Conservation (phyloP, 441 rosid genomes). For the Aleurites moluccanus region DNA sequence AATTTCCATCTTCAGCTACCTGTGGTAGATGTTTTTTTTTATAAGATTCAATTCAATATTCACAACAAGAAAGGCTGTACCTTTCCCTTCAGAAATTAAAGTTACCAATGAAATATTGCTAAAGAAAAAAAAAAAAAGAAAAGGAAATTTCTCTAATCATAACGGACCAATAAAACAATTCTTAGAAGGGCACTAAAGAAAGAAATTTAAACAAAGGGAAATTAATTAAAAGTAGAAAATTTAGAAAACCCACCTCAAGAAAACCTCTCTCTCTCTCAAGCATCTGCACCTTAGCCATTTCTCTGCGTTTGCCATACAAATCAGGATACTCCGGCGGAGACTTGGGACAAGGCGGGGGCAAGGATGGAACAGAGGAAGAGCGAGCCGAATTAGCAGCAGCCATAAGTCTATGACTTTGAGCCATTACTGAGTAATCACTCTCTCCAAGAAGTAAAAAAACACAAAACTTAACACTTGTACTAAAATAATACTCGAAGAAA, state of each 20-base stretch:
- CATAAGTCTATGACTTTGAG: slow-evolving; percentile 18
- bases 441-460: not conserved
- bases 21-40: not conserved
- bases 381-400: slow-evolving; percentile 20
- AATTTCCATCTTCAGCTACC: slow-evolving; percentile 1
- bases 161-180: not conserved
- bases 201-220: not conserved
- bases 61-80: not conserved
- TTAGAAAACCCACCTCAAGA: slow-evolving; percentile 55
- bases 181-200: too few species aligned
- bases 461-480: not conserved
- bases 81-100: not conserved
- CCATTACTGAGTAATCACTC: not conserved
- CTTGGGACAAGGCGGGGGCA: slow-evolving; percentile 81
- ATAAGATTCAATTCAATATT: not conserved
- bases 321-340: slow-evolving; percentile 88
- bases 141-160: not conserved
- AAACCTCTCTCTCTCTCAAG: slow-evolving; percentile 80
- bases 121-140: not conserved
- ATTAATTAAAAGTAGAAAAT: not conserved
- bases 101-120: not conserved
- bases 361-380: slow-evolving; percentile 41
- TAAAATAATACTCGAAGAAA: not conserved
- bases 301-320: slow-evolving; percentile 79
- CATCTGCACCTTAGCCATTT: slow-evolving; percentile 69